phyloP scores from a whole-genome alignment of 805 yeast species.

The Lachancea sp. region DNA sequence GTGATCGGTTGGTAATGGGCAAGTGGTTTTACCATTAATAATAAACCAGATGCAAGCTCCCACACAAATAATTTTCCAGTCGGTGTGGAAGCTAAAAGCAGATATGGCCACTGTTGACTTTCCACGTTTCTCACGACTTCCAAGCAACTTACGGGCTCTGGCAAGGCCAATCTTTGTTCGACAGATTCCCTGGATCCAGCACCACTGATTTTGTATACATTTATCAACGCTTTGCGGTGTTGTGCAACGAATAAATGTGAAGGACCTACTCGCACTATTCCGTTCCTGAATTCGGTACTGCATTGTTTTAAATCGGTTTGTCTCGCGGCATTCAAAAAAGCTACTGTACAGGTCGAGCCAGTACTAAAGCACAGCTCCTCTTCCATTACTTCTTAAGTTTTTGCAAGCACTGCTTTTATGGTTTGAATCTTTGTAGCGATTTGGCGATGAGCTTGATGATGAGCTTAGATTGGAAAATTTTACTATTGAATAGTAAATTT shows the following conservation, averaged over 20 bases:
- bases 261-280: constrained; percentile 50
- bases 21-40: constrained; percentile 59
- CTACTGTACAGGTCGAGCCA: constrained; percentile 24
- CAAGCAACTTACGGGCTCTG: constrained; percentile 61
- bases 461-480: constrained; percentile 19
- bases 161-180: constrained; percentile 76
- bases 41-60: constrained; percentile 74
- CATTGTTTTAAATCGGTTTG: constrained; percentile 31
- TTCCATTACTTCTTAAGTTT: constrained; percentile 14
- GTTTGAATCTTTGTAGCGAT: neutral
- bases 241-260: constrained; percentile 58
- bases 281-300: constrained; percentile 43
- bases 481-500: neutral
- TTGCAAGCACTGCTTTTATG: neutral
- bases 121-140: constrained; percentile 26
- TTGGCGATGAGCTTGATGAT: constrained; percentile 14
- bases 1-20: constrained; percentile 79
- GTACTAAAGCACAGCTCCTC: constrained; percentile 32
- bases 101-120: constrained; percentile 42
- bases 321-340: constrained; percentile 26
- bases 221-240: constrained; percentile 64
- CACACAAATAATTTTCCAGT: constrained; percentile 76
- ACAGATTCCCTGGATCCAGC: constrained; percentile 41
- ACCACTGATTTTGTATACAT: constrained; percentile 52
- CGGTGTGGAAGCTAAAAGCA: constrained; percentile 55